Percentiles rank a stretch among this genome's conserved stretches.
phyloP scores from a whole-genome alignment of 2,329 filamentous ascomycete species.

The Aspergillus puulaauensis region DNA sequence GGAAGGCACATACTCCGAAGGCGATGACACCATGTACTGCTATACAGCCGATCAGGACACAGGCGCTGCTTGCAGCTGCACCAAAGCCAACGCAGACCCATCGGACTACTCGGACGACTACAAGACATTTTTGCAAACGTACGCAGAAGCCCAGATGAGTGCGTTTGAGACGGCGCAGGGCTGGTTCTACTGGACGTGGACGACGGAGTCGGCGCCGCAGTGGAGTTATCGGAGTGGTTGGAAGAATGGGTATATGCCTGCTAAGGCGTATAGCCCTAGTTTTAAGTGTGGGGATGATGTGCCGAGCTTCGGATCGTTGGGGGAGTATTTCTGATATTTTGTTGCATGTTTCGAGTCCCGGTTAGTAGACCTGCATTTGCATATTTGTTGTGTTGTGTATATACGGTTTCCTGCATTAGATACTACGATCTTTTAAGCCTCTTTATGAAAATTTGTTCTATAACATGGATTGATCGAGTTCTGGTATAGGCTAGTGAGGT shows the following conservation, averaged over 20 bases:
- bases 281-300: slow-evolving; percentile 63
- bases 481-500: no score
- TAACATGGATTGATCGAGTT: neutral
- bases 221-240: slow-evolving; percentile 72
- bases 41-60: slow-evolving; percentile 55
- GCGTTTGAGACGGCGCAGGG: slow-evolving; percentile 92
- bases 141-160: slow-evolving; percentile 94
- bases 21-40: slow-evolving; percentile 71
- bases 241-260: slow-evolving; percentile 74
- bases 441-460: no score
- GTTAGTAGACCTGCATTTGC: neutral
- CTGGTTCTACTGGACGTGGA: slow-evolving; percentile 99
- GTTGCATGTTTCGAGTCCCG: neutral
- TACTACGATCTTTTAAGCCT: neutral
- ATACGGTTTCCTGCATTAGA: neutral
- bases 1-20: slow-evolving; percentile 75
- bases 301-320: slow-evolving; percentile 46
- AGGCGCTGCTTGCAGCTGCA: slow-evolving; percentile 69
- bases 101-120: slow-evolving; percentile 68
- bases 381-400: neutral
- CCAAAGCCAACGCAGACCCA: slow-evolving; percentile 71
- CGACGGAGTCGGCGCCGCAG: slow-evolving; percentile 79
- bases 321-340: slow-evolving; percentile 42
- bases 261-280: slow-evolving; percentile 67
- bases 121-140: slow-evolving; percentile 81